Conservation (phyloP, 208 protist genomes). For the Leishmania turanica region DNA sequence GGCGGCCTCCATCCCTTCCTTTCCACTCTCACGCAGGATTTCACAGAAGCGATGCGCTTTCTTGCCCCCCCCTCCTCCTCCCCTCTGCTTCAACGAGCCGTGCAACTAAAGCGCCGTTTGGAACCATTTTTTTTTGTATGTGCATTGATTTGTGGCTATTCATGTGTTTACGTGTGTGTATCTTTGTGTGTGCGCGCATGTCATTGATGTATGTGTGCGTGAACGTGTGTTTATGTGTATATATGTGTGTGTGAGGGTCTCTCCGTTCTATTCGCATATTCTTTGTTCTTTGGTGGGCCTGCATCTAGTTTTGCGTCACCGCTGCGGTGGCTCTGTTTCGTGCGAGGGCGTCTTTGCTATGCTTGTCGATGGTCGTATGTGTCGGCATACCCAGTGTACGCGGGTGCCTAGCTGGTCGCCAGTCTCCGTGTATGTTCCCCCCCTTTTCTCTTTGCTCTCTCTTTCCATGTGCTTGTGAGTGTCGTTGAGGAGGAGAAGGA, state of each 20-base stretch:
- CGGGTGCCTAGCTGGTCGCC: not conserved
- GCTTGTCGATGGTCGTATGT: not conserved
- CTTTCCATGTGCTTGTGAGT: not conserved
- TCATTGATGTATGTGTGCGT: not conserved
- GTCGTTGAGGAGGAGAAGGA: not conserved
- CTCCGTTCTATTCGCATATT: not conserved
- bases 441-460: not conserved
- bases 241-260: not conserved
- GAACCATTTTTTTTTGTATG: not conserved
- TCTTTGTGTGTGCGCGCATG: not conserved
- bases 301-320: not conserved
- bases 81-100: not conserved
- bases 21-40: not conserved
- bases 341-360: not conserved
- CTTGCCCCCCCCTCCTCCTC: not conserved
- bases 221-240: not conserved
- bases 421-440: not conserved
- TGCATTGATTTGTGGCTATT: not conserved
- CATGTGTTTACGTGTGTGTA: not conserved
- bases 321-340: not conserved
- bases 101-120: not conserved
- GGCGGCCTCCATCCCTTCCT: not conserved
- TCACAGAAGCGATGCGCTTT: not conserved
- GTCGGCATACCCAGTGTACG: not conserved
- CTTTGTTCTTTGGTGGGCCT: not conserved